Conservation (phyloP, 106 monocot genomes). For the Gastrodia elata region DNA sequence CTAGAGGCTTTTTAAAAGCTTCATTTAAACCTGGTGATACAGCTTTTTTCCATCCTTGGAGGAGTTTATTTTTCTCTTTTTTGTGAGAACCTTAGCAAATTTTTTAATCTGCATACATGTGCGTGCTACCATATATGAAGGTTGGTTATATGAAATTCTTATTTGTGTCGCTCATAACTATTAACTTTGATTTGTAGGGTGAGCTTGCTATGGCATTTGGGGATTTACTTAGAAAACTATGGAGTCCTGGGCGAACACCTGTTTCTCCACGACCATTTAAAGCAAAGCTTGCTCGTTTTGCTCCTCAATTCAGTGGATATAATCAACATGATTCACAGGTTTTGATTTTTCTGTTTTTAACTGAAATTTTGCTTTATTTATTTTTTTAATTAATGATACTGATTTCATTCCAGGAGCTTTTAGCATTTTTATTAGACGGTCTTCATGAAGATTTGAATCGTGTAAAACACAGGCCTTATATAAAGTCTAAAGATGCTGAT, state of each 20-base stretch:
- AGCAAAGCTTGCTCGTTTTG: constrained; percentile 94
- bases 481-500: constrained; percentile 90
- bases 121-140: neutral
- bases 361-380: neutral
- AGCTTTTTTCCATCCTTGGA: neutral
- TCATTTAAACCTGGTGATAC: neutral
- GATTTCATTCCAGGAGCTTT: constrained; percentile 56
- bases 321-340: constrained; percentile 99
- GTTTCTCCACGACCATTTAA: constrained; percentile 97
- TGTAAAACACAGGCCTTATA: constrained; percentile 90
- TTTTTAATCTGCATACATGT: neutral
- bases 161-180: neutral
- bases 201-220: constrained; percentile 99
- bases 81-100: neutral
- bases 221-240: constrained; percentile 83
- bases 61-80: neutral
- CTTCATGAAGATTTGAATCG: constrained; percentile 98
- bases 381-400: neutral
- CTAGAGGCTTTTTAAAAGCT: neutral
- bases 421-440: constrained; percentile 97
- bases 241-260: constrained; percentile 82
- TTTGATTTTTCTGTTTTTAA: constrained; percentile 10
- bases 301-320: constrained; percentile 98
- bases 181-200: constrained; percentile 47
- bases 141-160: neutral